Evolutionary conservation across 805 yeast species (phyloP), one percentile per base, ranked within the genome.

Genomic region (Wickerhamiella brachini): DNA sequence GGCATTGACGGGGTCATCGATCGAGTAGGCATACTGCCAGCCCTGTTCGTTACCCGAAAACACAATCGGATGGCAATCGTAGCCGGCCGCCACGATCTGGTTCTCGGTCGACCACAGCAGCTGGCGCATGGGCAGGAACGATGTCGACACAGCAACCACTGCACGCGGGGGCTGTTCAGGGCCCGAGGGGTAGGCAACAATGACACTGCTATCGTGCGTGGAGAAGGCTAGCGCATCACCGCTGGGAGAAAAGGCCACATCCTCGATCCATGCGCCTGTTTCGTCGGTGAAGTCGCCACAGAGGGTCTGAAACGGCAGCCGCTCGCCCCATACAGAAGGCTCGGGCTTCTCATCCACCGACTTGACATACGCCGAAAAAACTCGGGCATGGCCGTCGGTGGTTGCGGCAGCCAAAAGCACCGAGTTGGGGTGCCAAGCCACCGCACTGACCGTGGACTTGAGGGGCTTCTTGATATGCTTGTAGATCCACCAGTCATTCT

Each of bases 401-500:
- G 95, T 86, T 22, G 97, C 97, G 46, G 84, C 75, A 2, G 94
- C 93, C 56, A 93, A 72, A 54, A 93, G 72, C 22, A 93, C 94
- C 60, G 81, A 82, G 68, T 93, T 93, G 52, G 87, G 89, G 66
- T 93, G 97, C 98, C 98, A 89, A 56, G 81, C 81, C 51, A 90
- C 73, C 45, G 84, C 74, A 57, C 89, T 74, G 58, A 89, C 76
- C 31, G 97, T 87, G 10, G 95, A 83, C 65, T 83, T 81, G 60
- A 93, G 73, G n/a, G 97, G 95, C 68, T 85, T 87, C 72, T 89
- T 89, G 68, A 93, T 83, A 70, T 90, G 98, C 68, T 90, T 90
- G 13, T 97, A 86, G 49, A 93, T 89, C 99, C 99, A 93, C 99
- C 99, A 93, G 66, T 93, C 95, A 66, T 90, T 93, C 61, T 88